A percentile compares a stretch with the other conserved stretches of the same genome.
These are phyloP conservation scores for Carnegiea gigantea DNA, from an alignment of 179 eudicot species.

Conservation along the genomic window DNA sequence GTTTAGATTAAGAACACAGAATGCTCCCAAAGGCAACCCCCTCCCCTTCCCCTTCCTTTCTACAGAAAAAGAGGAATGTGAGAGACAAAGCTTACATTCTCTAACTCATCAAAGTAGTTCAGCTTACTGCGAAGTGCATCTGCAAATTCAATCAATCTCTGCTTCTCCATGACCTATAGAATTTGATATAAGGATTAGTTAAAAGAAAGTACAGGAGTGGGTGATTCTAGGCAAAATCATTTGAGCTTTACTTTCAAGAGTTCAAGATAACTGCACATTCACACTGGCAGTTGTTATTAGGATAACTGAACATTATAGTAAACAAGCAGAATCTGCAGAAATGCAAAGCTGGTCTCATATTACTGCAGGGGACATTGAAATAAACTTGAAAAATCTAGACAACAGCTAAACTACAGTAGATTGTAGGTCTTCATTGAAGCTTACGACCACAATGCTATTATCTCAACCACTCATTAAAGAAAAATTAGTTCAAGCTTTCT, in stretches of 20 bases:
- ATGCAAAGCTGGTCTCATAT: not conserved
- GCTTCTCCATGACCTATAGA: slow-evolving; percentile 89
- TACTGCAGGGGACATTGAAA: not conserved
- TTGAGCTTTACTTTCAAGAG: not conserved
- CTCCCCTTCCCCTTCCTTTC: not conserved
- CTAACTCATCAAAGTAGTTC: slow-evolving; percentile 93
- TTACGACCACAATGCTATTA: not conserved
- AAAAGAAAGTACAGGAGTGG: slow-evolving; percentile 9
- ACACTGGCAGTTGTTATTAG: too few species aligned
- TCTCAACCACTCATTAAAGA: not conserved
- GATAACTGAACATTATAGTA: not conserved
- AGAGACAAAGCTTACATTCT: slow-evolving; percentile 67
- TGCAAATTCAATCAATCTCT: slow-evolving; percentile 87
- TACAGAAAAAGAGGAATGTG: not conserved
- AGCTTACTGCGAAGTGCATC: slow-evolving; percentile 95
- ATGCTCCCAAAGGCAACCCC: not conserved
- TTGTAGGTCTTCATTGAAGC: not conserved
- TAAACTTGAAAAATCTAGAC: not conserved
- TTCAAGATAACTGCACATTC: too few species aligned
- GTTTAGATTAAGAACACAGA: not conserved
- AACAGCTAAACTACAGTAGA: not conserved
- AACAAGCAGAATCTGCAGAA: not conserved
- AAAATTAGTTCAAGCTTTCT: not conserved
- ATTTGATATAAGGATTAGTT: slow-evolving; percentile 15
- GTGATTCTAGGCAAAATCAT: not conserved